Conservation (phyloP, 148 eudicot species). For the Rhododendron ovatum region DNA sequence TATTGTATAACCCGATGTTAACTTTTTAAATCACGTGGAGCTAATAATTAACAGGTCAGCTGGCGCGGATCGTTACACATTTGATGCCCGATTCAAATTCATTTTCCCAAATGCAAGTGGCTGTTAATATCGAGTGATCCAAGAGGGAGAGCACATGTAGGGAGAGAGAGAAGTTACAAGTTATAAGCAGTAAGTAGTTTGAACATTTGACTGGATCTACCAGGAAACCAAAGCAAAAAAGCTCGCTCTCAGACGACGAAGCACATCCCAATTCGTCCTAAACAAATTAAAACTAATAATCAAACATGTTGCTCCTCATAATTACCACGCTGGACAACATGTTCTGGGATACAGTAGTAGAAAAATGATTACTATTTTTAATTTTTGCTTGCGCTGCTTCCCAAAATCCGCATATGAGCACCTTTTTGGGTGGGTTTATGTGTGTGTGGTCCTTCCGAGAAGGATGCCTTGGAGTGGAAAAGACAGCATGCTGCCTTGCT, state of each 20-base stretch:
- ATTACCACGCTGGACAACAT: not conserved
- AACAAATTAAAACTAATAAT: not conserved
- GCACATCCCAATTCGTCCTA: not conserved
- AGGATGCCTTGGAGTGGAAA: not conserved
- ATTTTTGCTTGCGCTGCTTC: not conserved
- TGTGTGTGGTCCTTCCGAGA: not conserved
- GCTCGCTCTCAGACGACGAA: not conserved
- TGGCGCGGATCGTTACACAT: not conserved
- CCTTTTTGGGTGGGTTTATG: not conserved
- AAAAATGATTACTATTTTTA: not conserved
- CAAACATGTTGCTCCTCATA: not conserved
- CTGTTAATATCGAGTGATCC: not conserved
- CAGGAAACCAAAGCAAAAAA: not conserved
- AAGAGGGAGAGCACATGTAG: not conserved
- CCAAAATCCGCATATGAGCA: not conserved
- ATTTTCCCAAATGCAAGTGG: not conserved
- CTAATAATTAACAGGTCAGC: no score
- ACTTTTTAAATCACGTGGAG: no score
- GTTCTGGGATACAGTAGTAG: not conserved
- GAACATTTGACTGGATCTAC: not conserved
- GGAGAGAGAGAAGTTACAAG: not conserved
- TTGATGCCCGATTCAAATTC: not conserved
- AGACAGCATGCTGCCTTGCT: not conserved
- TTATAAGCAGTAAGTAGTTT: not conserved
- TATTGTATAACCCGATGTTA: no score